Evolutionary conservation across 768 basidiomycete species (phyloP).

Genomic region (Agrocybe praecox): DNA sequence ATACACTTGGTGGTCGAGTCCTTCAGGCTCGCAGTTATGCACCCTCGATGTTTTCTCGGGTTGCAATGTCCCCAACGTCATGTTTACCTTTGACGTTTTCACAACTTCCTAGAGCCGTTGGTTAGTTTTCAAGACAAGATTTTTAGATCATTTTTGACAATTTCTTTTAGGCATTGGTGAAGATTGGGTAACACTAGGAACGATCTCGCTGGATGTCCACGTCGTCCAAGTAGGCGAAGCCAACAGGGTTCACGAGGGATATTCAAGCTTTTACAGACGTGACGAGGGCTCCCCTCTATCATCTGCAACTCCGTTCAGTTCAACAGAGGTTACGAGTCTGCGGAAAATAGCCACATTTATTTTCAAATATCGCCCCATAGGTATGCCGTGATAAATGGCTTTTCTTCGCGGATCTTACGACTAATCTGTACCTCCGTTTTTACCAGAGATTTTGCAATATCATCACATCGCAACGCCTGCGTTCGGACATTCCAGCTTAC

Average conservation of each 20-base stretch:
- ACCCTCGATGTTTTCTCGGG: conserved; percentile 31
- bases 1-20: conserved; percentile 30
- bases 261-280: conserved; percentile 26
- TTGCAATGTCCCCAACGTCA: conserved; percentile 30
- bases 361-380: conserved; percentile 31
- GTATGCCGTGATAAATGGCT: conserved; percentile 5
- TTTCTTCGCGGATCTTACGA: too few relatives aligned
- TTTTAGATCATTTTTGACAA: too few relatives aligned
- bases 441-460: conserved; percentile 22
- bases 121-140: too few relatives aligned
- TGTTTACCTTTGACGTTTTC: conserved; percentile 28
- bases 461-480: conserved; percentile 21
- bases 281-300: conserved; percentile 28
- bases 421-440: too few relatives aligned
- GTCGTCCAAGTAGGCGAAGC: conserved; percentile 31
- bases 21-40: conserved; percentile 31
- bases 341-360: conserved; percentile 32
- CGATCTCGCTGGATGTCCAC: conserved; percentile 31
- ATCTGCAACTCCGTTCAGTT: conserved; percentile 30
- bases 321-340: conserved; percentile 32
- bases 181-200: conserved; percentile 28
- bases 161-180: conserved; percentile 26
- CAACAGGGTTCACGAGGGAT: conserved; percentile 29
- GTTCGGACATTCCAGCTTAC: conserved; percentile 4
- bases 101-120: conserved; percentile 23